These are phyloP conservation scores for Daldinia loculata DNA, from an alignment of 495 filamentous ascomycete genomes.

Conservation along the genomic window DNA sequence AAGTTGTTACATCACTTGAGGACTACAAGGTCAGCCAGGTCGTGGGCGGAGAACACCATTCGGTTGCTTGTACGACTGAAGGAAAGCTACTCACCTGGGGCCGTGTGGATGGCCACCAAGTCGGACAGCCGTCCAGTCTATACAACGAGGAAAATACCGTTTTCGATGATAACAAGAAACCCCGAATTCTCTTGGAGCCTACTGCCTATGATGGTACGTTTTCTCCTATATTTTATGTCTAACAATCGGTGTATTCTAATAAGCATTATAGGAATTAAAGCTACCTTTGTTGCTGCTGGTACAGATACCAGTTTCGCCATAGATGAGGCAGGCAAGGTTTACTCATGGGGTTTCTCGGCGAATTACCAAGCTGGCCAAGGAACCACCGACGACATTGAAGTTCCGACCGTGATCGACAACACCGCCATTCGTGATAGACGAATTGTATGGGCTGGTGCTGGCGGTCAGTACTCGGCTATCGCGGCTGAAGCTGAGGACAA, in stretches of 20 bases:
- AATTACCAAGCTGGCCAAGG: constrained; percentile 72
- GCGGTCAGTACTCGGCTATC: constrained; percentile 70
- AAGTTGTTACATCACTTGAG: constrained; percentile 58
- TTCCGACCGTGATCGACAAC: constrained; percentile 66
- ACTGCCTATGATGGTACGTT: constrained; percentile 52
- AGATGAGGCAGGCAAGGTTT: constrained; percentile 62
- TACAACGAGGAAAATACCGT: constrained; percentile 65
- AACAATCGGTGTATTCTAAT: constrained; percentile 25
- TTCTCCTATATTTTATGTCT: neutral
- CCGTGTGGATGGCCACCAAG: constrained; percentile 66
- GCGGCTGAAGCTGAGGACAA: constrained; percentile 41
- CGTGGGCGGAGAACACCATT: constrained; percentile 72
- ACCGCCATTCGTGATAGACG: constrained; percentile 62
- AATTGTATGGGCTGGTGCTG: constrained; percentile 65
- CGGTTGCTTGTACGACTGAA: constrained; percentile 62
- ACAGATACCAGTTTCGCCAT: constrained; percentile 68
- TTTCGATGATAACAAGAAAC: constrained; percentile 61
- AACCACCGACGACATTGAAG: constrained; percentile 60
- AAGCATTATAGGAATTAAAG: constrained; percentile 31
- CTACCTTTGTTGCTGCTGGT: constrained; percentile 53
- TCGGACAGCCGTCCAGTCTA: constrained; percentile 59
- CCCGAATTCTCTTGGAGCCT: constrained; percentile 67
- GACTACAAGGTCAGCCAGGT: constrained; percentile 62
- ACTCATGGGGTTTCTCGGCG: constrained; percentile 73
- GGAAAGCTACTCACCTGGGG: constrained; percentile 71